Evolutionary conservation across 2,329 filamentous ascomycete genomes (phyloP), one percentile per base, ranked within the genome.

Genomic region (Colletotrichum paranaense): DNA sequence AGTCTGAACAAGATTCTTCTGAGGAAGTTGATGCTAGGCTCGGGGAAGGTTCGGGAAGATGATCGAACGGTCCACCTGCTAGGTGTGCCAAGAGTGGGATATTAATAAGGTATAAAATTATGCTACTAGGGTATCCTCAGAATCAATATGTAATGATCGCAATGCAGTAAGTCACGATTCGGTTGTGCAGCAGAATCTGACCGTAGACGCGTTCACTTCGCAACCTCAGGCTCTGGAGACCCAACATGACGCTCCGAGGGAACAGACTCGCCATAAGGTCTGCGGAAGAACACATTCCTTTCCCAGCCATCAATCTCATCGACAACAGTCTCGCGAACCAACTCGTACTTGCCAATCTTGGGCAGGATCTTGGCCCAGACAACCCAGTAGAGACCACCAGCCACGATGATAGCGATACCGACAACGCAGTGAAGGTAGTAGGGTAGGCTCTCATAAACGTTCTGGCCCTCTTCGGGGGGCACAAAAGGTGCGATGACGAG

Each of bases 221-320:
- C 11, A 11, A 71, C 67, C 6, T 71, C 67, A 7, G 53, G 52
- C 6, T 56, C 52, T 3, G 30, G 62, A 5, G 67, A 57, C 7
- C 4, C 22, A 2, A 56, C 5, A 28, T 35, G 56, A 19, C 65
- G 46, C 16, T 60, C 71, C 26, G 71, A 73, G 3, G 67, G 4
- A 19, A 73, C 49, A 11, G 71, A 38, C 55, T 66, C 67, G 52
- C 74, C 74, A n/a, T 76, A 62, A 8, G 88, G 86, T 74, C 83
- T 79, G 70, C 79, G 84, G 2, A 84, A 80, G 77, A 92, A 91
- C 2, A 88, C 84, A 67, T 83, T 89, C 38, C 88, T 83, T 76
- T 90, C 90, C 91, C 91, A 92, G 1, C 91, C 90, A 78, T 92
- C 91, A 55, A 89, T 85, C 0, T 85, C 85, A 73, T 90, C 88